Percentiles rank a stretch among this genome's conserved stretches.
Evolutionary conservation across 176 grass and related monocot species (phyloP).

Genomic region (Aegilops bicornis): DNA sequence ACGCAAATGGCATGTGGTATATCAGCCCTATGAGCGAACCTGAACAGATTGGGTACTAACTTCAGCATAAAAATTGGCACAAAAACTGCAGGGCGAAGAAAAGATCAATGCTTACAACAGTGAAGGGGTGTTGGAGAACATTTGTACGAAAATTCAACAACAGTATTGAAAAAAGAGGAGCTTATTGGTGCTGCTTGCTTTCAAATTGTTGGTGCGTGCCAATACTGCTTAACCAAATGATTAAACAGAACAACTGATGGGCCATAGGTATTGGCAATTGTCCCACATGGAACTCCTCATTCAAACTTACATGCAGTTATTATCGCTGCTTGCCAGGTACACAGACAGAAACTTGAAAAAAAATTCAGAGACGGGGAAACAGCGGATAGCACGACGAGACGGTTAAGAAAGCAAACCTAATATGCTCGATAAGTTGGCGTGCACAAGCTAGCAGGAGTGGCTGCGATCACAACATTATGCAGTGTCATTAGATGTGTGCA

Average conservation of each 20-base stretch:
- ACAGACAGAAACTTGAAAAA: neutral
- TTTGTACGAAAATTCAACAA: constrained; percentile 9
- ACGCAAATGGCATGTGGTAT: neutral
- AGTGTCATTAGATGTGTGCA: constrained; percentile 11
- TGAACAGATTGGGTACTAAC: neutral
- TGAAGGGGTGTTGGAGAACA: neutral
- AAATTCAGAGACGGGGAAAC: neutral
- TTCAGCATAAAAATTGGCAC: neutral
- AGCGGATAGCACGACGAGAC: neutral
- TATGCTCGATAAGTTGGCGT: constrained; percentile 88
- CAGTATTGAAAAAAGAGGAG: neutral
- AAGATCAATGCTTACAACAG: too few species aligned
- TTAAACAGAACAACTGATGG: neutral
- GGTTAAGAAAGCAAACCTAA: constrained; percentile 56
- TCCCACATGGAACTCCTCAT: neutral
- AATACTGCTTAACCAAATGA: neutral
- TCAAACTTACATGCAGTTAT: neutral
- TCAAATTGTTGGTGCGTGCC: constrained; percentile 1
- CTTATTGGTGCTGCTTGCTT: neutral
- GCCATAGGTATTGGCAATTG: neutral
- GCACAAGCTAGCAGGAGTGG: constrained; percentile 75
- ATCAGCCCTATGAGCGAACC: neutral
- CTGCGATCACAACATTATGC: constrained; percentile 46
- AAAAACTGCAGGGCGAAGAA: neutral
- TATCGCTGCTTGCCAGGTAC: neutral